A percentile compares a stretch with the other conserved stretches of the same genome.
Evolutionary conservation across 306 rosid genomes (phyloP).

Genomic region (Cicer pinnatifidum): DNA sequence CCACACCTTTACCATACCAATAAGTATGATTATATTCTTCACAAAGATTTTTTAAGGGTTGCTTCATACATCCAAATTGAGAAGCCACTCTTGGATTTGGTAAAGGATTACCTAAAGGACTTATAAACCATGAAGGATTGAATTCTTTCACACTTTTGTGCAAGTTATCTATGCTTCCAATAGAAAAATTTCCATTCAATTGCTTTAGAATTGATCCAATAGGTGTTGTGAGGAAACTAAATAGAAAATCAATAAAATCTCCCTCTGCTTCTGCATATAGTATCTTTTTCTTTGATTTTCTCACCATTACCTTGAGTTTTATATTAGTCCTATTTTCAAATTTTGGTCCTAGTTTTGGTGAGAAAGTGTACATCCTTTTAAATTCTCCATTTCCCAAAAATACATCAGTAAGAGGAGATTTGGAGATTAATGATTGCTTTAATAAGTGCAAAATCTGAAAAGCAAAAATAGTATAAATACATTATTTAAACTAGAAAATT

Average conservation of each 20-base stretch:
- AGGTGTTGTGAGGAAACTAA: slow-evolving; percentile 46
- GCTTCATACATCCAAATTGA: slow-evolving; percentile 36
- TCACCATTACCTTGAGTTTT: slow-evolving; percentile 34
- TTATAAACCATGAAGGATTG: slow-evolving; percentile 28
- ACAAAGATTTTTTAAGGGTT: slow-evolving; percentile 13
- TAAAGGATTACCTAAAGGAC: slow-evolving; percentile 11
- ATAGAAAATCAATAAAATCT: slow-evolving; percentile 46
- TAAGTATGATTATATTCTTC: slow-evolving; percentile 35
- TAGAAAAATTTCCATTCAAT: slow-evolving; percentile 19
- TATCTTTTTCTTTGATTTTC: slow-evolving; percentile 43
- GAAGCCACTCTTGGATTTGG: slow-evolving; percentile 24
- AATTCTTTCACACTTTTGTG: slow-evolving; percentile 44
- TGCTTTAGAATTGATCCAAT: slow-evolving; percentile 38
- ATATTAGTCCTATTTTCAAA: not conserved
- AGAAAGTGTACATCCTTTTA: slow-evolving; percentile 4
- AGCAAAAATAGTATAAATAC: not conserved
- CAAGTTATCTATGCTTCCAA: slow-evolving; percentile 42
- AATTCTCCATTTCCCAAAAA: slow-evolving; percentile 37
- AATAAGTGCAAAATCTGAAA: slow-evolving; percentile 32
- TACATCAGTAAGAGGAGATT: slow-evolving; percentile 44
- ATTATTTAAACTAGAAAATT: slow-evolving; percentile 10
- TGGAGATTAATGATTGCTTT: slow-evolving; percentile 42
- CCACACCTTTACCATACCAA: slow-evolving; percentile 38
- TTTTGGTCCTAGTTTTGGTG: slow-evolving; percentile 32
- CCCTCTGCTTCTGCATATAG: slow-evolving; percentile 42